Base-by-base conservation (phyloP, 257 asterid genomes). In the Rehmannia glutinosa region DNA sequence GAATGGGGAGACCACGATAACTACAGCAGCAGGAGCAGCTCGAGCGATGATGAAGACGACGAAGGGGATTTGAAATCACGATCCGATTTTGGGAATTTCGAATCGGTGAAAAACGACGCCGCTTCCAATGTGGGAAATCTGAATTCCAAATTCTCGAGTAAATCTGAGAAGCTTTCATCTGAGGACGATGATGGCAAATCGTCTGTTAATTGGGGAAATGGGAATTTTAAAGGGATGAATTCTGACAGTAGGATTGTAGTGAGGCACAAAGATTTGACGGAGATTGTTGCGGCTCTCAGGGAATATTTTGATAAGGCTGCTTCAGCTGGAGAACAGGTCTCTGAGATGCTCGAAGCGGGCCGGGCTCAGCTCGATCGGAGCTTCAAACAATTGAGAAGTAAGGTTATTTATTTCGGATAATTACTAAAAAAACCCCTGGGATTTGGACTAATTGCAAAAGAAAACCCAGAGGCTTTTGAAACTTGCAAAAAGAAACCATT, bases 1-100 rank as follows among this genome's bases (percentile, higher is more conserved):
- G 97, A 94, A 46, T 94, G 97, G 97, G 96, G 85, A 38, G 97
- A 90, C 72, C 95, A 82, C 23, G 95, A 87, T 65, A 86, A 51
- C 50, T 83, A 69, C 45, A 81, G 88, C 73, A 81, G 81, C 61
- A 81, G 91, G 0, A 75, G 83, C 41, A 82, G 82, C 54, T 72
- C 86, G 5, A 71, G 78, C 63, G 52, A 68, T 76, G 28, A 69
- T 57, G 46, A 30, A 30, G 35, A 64, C 49, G 84, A 74, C 21
- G 85, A 58, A 27, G 87, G 41, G 13, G 83, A 75, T 71, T 54
- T 70, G 45, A 76, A 77, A 46, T 78, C 90, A 15, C 75, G 89
- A 74, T 77, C 91, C 60, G 85, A 81, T 64, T 76, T 60, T 6
- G 79, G 76, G 64, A 76, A 81, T 6, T 13, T 39, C 32, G 21